Base-by-base conservation (phyloP, 306 rosid genomes). In the Aeschynomene evenia region DNA sequence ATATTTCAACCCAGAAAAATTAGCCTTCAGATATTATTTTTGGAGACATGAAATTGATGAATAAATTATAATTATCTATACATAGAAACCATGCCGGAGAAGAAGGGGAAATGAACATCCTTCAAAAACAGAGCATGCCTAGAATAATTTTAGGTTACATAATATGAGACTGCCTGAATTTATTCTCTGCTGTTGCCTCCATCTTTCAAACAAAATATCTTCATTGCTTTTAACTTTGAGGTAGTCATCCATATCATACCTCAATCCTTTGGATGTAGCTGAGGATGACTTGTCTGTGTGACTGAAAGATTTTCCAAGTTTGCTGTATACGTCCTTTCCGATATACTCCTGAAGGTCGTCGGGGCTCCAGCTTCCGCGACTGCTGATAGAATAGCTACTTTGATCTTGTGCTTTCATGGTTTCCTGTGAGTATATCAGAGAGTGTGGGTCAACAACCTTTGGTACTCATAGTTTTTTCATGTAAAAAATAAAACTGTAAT, bases 301-400 rank as follows among this genome's bases (percentile, higher is more conserved):
- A 18, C 54, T 54, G 62, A 67, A 60, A 66, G 77, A 71, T 74
- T 78, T 80, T 64, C 65, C 85, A 37, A 73, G 62, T 73, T 79
- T 81, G 24, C 64, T 77, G 45, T 67, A 79, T 28, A 70, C 16
- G 67, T 81, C 82, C 73, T 85, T 89, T 71, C 80, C 72, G 15
- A 82, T 39, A 34, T 81, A 87, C 68, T 66, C 80, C 20, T 82
- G 66, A 80, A 85, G 72, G 22, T 66, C 67, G 53, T 78, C 78
- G 1, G 92, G 95, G 82, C 95, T 89, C 92, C 96, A 95, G 78
- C 99, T 95, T 67, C 99, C 99, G 2, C 71, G 86, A 71, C 97
- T 91, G 74, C 96, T 89, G 39, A 66, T 84, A 14, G 95, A 84
- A 48, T 12, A 74, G 79, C 64, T 85, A 42, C 80, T 63, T 70